These are phyloP conservation scores for Pisolithus sp. DNA, from an alignment of 768 basidiomycete species.

Conservation along the genomic window DNA sequence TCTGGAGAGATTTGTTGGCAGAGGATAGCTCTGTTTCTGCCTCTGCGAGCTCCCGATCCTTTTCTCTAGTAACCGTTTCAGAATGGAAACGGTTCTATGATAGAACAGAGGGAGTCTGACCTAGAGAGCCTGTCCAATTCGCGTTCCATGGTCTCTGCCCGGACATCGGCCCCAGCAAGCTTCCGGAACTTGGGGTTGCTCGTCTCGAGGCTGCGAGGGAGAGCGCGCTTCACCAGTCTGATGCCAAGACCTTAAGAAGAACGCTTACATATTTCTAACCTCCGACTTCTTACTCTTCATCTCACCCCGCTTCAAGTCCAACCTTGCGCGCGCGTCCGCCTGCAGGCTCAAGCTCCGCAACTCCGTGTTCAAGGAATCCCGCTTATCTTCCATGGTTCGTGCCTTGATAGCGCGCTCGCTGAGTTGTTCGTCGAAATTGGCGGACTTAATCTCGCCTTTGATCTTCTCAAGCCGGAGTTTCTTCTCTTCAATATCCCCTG, in stretches of 20 bases:
- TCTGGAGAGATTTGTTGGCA: constrained; percentile 54
- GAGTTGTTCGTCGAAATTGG: constrained; percentile 61
- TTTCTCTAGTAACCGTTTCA: constrained; percentile 42
- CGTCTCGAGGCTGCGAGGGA: constrained; percentile 48
- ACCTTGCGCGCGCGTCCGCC: constrained; percentile 71
- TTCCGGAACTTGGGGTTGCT: constrained; percentile 58
- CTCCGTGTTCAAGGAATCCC: constrained; percentile 67
- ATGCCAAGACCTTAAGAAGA: neutral
- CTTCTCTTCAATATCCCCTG: constrained; percentile 68
- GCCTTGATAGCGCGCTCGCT: constrained; percentile 46
- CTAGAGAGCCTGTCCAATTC: constrained; percentile 53
- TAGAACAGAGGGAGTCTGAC: constrained; percentile 39
- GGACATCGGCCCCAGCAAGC: constrained; percentile 54
- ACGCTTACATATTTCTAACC: constrained; percentile 58
- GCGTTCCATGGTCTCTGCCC: constrained; percentile 63
- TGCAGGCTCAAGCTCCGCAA: constrained; percentile 67
- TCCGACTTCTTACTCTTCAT: constrained; percentile 58
- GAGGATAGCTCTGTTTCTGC: constrained; percentile 27
- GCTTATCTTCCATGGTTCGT: constrained; percentile 58
- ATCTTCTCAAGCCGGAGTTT: constrained; percentile 51
- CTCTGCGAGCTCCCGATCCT: constrained; percentile 52
- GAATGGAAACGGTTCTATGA: neutral
- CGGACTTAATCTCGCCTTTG: constrained; percentile 48
- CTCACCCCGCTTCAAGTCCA: constrained; percentile 70
- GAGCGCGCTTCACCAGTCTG: constrained; percentile 2